A percentile compares a stretch with the other conserved stretches of the same genome.
These are phyloP conservation scores for Solanum pennellii DNA, from an alignment of 257 asterid genomes.

Conservation along the genomic window DNA sequence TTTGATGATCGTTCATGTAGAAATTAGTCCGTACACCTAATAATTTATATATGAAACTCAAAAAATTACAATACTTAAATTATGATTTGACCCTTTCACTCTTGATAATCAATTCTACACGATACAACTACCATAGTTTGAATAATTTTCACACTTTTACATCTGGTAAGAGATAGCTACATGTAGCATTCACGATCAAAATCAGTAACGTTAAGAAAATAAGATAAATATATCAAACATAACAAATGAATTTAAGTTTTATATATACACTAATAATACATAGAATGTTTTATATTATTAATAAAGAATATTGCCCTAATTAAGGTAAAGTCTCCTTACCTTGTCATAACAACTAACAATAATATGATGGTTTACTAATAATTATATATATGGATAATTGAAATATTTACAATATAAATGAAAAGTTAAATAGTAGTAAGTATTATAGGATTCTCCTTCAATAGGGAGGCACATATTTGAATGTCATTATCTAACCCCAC, in stretches of 20 bases:
- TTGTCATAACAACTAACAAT: not conserved
- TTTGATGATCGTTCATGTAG: too few species aligned
- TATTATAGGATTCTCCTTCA: conserved; percentile 41
- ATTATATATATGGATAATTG: not conserved
- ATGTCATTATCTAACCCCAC: conserved; percentile 59
- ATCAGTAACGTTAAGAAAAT: not conserved
- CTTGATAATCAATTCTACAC: not conserved
- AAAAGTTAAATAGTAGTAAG: not conserved
- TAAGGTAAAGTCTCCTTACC: not conserved
- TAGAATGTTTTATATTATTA: not conserved
- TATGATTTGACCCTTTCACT: not conserved
- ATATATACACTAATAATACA: not conserved
- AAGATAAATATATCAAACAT: not conserved
- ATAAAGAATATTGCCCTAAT: not conserved
- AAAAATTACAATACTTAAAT: not conserved
- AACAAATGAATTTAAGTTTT: not conserved
- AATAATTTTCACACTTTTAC: not conserved
- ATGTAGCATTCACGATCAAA: not conserved
- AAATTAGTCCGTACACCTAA: not conserved
- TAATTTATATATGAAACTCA: not conserved
- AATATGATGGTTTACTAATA: not conserved
- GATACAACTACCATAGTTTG: not conserved
- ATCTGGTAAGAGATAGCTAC: not conserved
- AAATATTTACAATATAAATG: not conserved
- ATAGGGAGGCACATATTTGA: conserved; percentile 30